These are phyloP conservation scores for Puccinia polysora DNA, from an alignment of 1,284 basidiomycete species.

Conservation along the genomic window DNA sequence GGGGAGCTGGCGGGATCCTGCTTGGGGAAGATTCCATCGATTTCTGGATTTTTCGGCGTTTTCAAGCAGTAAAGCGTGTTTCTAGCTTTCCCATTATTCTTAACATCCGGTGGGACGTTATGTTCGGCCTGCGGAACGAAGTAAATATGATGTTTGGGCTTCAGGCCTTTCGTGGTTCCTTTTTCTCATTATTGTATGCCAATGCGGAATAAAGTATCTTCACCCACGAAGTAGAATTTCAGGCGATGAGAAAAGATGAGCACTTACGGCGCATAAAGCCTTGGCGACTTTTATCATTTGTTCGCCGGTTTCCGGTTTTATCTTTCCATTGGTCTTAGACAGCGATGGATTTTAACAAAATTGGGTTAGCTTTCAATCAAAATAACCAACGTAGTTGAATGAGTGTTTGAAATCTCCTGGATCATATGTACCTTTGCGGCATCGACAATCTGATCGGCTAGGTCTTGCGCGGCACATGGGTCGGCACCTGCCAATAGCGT, in stretches of 20 bases:
- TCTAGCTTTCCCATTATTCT: not conserved
- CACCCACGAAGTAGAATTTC: not conserved
- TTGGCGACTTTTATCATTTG: conserved; percentile 1
- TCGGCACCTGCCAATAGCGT: not conserved
- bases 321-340: not conserved
- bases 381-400: too few relatives aligned
- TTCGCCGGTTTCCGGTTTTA: not conserved
- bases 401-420: not conserved
- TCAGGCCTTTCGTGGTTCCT: too few relatives aligned
- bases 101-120: not conserved
- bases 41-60: not conserved
- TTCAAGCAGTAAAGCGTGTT: too few relatives aligned
- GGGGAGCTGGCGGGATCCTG: not conserved
- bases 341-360: too few relatives aligned
- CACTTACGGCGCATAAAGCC: not conserved
- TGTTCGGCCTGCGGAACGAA: too few relatives aligned
- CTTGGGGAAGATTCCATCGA: not conserved
- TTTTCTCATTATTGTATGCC: too few relatives aligned
- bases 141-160: too few relatives aligned
- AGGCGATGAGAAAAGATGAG: not conserved
- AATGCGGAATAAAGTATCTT: too few relatives aligned
- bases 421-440: not conserved
- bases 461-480: conserved; percentile 12
- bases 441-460: conserved; percentile 22
- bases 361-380: too few relatives aligned